These are phyloP conservation scores for Canavalia ensiformis DNA, from an alignment of 306 rosid genomes.

Conservation along the genomic window DNA sequence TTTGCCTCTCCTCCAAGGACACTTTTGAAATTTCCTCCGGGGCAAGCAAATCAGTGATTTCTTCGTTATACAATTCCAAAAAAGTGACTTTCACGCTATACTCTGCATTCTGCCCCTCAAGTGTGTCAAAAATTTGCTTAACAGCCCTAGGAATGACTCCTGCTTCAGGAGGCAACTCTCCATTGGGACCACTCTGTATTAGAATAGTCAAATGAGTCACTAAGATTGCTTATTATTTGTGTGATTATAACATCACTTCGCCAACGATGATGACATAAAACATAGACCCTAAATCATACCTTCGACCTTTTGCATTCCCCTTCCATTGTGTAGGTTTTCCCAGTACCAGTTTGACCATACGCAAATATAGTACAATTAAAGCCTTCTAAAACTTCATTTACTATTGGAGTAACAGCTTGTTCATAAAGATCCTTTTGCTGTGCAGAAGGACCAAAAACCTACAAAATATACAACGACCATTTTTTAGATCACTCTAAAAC, in stretches of 20 bases:
- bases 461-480: neutral
- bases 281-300: constrained; percentile 56
- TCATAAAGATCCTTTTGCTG: constrained; percentile 88
- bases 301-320: constrained; percentile 92
- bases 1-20: constrained; percentile 84
- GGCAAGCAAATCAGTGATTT: constrained; percentile 93
- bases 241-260: neutral
- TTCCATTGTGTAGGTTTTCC: constrained; percentile 95
- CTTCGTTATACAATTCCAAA: constrained; percentile 91
- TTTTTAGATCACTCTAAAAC: neutral
- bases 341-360: constrained; percentile 95
- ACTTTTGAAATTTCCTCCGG: constrained; percentile 84
- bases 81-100: constrained; percentile 95
- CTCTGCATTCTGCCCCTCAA: constrained; percentile 90
- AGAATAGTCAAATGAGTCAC: constrained; percentile 13
- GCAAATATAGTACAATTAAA: constrained; percentile 96
- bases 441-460: constrained; percentile 96
- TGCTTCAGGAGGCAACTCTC: constrained; percentile 88
- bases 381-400: constrained; percentile 87
- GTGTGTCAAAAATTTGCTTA: constrained; percentile 91
- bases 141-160: constrained; percentile 98
- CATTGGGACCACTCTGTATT: constrained; percentile 81
- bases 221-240: neutral
- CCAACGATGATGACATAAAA: neutral
- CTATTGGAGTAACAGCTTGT: constrained; percentile 88